phyloP scores from a whole-genome alignment of 2,329 filamentous ascomycete genomes.

The Ambrosiella xylebori region DNA sequence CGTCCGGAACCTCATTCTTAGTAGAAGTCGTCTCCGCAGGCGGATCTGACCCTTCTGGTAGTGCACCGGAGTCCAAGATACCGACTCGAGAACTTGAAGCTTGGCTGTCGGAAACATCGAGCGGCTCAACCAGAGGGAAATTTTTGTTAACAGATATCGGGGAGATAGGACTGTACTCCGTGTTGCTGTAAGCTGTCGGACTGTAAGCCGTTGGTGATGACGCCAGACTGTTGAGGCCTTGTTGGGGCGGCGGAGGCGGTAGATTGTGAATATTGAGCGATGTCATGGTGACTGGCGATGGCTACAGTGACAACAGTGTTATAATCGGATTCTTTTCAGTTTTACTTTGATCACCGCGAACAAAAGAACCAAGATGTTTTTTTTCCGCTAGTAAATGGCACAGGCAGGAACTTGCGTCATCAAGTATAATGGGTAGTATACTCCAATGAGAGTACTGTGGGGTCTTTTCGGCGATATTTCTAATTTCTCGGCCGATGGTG shows the following conservation, averaged over 20 bases:
- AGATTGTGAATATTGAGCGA: not conserved
- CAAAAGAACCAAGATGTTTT: no score
- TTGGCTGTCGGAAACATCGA: not conserved
- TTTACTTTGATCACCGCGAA: no score
- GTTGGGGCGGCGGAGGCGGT: not conserved
- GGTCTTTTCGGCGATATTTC: no score
- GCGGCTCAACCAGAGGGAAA: not conserved
- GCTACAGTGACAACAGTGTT: not conserved
- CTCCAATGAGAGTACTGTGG: no score
- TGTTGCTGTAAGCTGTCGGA: not conserved
- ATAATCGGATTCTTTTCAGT: no score
- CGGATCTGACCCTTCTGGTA: not conserved
- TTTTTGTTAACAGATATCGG: not conserved
- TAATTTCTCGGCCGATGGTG: no score
- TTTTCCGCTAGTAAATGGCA: no score
- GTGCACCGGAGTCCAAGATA: not conserved
- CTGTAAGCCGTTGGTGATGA: not conserved
- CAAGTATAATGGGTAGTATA: no score
- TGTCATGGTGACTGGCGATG: not conserved
- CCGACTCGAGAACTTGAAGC: not conserved
- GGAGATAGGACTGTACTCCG: not conserved
- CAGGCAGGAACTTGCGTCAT: no score
- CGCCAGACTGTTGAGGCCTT: not conserved
- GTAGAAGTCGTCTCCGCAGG: not conserved
- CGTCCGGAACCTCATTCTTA: slow-evolving; percentile 14